Evolutionary conservation across 2,329 filamentous ascomycete genomes (phyloP).

Genomic region (Ascochyta rabiei): DNA sequence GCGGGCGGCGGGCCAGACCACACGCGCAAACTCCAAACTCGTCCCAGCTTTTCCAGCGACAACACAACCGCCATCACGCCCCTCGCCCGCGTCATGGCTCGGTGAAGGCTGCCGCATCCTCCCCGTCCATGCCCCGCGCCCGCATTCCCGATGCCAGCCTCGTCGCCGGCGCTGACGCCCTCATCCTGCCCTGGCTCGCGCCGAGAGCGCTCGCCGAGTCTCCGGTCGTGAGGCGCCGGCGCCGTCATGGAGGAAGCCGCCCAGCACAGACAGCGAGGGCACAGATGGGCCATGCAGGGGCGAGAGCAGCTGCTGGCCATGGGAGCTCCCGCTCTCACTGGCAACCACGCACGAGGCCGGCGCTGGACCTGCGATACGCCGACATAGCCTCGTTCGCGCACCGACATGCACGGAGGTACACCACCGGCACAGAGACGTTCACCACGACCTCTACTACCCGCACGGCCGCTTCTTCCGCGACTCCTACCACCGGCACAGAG

Average conservation of each 20-base stretch:
- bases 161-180: slow-evolving; percentile 38
- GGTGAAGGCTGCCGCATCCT: slow-evolving; percentile 30
- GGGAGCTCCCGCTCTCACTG: neutral
- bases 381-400: slow-evolving; percentile 33
- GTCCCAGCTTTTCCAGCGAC: slow-evolving; percentile 25
- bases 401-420: slow-evolving; percentile 19
- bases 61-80: slow-evolving; percentile 5
- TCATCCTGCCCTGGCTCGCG: slow-evolving; percentile 49
- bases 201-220: slow-evolving; percentile 42
- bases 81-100: slow-evolving; percentile 35
- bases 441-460: too few relatives aligned
- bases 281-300: neutral
- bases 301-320: too few relatives aligned
- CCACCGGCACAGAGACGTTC: neutral
- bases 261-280: slow-evolving; percentile 24
- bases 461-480: too few relatives aligned
- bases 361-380: slow-evolving; percentile 26
- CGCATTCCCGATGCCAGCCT: slow-evolving; percentile 39
- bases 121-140: slow-evolving; percentile 42
- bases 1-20: slow-evolving; percentile 26
- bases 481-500: neutral
- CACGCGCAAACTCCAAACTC: slow-evolving; percentile 14
- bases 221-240: slow-evolving; percentile 20
- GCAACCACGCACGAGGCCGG: neutral
- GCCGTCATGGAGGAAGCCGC: slow-evolving; percentile 12